Evolutionary conservation across 2,329 filamentous ascomycete genomes (phyloP), one percentile per base, ranked within the genome.

Genomic region (Endothia cerciana): DNA sequence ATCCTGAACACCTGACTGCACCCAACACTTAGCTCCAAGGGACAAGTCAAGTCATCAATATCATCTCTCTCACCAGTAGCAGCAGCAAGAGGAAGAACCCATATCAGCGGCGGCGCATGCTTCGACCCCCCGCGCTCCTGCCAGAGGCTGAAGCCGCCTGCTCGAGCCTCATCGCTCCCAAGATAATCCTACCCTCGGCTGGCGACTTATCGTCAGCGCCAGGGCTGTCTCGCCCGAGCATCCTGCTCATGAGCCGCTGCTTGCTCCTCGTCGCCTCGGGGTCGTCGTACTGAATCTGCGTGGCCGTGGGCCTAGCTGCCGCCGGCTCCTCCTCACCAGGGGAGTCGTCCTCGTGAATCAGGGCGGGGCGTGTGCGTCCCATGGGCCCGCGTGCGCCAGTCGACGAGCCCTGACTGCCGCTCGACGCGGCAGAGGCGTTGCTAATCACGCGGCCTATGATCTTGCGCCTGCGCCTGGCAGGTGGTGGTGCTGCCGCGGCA

Each of bases 371-470:
- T 17, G 65, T 66, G 51, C 62, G 63, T 17, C 56, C 64, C 51
- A 68, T n/a, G 3, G 57, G 22, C 40, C 25, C 38, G 7, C 40
- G 57, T 8, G 38, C 40, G 57, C 22, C 57, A 30, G 38, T n/a
- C 33, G 74, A 74, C 0, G 78, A 78, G 28, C 82, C 81, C 19
- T 76, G 77, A 63, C 83, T 82, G 55, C 75, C 78, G 62, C 77
- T 82, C 62, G 83, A 86, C 5, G 78, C 78, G 1, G 81, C 81
- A 2, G 85, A 88, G 2, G 80, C 80, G 71, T 87, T 88, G 75
- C 85, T 87, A 36, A 84, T 75, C 3, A 85, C 87, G 13, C 87
- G 83, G 5, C 87, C 87, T 3, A 89, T 77, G 64, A 89, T 83
- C 63, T 82, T 79, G 13, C 84, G 82, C 61, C 80, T 78, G 1